Conservation (phyloP, 805 yeast species). For the Ogataea ramenticola region DNA sequence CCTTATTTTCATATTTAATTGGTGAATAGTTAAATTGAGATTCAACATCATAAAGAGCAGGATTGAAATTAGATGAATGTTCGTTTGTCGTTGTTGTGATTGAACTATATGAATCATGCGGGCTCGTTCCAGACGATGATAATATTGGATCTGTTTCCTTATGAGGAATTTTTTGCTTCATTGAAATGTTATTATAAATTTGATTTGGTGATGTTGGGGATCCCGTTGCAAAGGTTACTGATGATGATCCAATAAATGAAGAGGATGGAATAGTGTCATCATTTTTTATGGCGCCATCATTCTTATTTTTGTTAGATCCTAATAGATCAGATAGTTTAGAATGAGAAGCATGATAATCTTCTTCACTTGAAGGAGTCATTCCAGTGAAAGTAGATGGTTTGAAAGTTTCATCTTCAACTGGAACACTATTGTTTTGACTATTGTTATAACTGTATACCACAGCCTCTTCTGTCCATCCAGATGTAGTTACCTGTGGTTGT, state of each 20-base stretch:
- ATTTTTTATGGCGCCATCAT: too few relatives aligned
- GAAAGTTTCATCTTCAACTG: background rate
- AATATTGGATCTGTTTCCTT: background rate
- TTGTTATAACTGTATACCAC: background rate
- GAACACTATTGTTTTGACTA: background rate
- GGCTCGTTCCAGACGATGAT: background rate
- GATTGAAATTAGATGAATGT: background rate
- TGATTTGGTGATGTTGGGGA: background rate
- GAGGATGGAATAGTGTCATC: too few relatives aligned
- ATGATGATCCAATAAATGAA: background rate
- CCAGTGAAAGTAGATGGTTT: background rate
- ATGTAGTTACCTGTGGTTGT: constrained; percentile 2
- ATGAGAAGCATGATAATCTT: background rate
- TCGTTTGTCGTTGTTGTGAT: background rate
- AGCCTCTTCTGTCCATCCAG: constrained; percentile 1
- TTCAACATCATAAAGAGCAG: background rate
- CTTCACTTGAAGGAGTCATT: background rate
- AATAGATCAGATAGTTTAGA: background rate
- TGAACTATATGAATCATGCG: background rate
- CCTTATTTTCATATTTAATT: constrained; percentile 1
- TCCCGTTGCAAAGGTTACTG: background rate
- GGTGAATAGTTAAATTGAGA: constrained; percentile 4
- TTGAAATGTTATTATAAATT: too few relatives aligned
- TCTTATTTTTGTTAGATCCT: background rate
- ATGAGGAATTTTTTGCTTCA: background rate